phyloP scores from a whole-genome alignment of 1,284 basidiomycete genomes.

The Peniophora sp. region DNA sequence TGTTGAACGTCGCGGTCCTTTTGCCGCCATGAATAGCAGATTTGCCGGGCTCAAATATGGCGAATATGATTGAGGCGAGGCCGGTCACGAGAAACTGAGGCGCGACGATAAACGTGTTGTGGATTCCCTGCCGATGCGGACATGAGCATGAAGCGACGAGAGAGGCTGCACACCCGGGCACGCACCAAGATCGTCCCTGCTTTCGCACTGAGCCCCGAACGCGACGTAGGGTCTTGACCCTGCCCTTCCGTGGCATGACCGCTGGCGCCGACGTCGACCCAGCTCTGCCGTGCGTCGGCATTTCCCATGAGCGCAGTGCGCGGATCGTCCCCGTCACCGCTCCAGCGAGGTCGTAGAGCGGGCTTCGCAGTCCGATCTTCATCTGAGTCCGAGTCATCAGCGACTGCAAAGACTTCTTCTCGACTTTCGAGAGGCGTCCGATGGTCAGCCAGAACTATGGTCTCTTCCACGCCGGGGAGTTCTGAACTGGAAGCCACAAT shows the following conservation, averaged over 20 bases:
- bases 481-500: slow-evolving; percentile 39
- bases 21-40: slow-evolving; percentile 34
- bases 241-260: slow-evolving; percentile 9
- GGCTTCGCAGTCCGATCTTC: slow-evolving; percentile 9
- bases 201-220: slow-evolving; percentile 35
- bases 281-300: slow-evolving; percentile 36
- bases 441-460: slow-evolving; percentile 42
- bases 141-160: slow-evolving; percentile 4
- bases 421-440: slow-evolving; percentile 17
- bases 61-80: slow-evolving; percentile 59
- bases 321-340: slow-evolving; percentile 21
- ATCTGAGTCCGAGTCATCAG: slow-evolving; percentile 19
- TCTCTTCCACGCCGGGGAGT: slow-evolving; percentile 28
- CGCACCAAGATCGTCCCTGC: slow-evolving; percentile 85
- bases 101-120: slow-evolving; percentile 84
- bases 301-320: slow-evolving; percentile 32
- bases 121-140: slow-evolving; percentile 59
- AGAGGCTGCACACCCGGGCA: slow-evolving; percentile 10
- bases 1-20: slow-evolving; percentile 12
- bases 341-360: neutral
- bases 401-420: slow-evolving; percentile 25
- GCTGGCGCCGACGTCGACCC: slow-evolving; percentile 19
- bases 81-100: slow-evolving; percentile 69
- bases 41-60: slow-evolving; percentile 53
- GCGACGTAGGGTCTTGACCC: neutral